A percentile compares a stretch with the other conserved stretches of the same genome.
These are phyloP conservation scores for Arachis monticola DNA, from an alignment of 331 rosid species.

Conservation along the genomic window DNA sequence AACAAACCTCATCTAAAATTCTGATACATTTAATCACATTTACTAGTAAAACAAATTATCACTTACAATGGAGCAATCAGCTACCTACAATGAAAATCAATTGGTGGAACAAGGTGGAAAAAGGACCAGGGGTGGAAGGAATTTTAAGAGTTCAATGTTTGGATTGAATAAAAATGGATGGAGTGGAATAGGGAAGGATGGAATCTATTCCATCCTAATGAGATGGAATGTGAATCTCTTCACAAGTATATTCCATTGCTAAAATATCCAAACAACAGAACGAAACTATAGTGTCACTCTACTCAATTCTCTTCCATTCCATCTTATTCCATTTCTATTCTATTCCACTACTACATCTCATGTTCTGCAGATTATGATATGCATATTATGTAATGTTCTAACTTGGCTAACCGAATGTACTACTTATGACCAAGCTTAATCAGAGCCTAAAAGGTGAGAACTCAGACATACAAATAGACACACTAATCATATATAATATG, in stretches of 20 bases:
- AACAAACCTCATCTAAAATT: neutral
- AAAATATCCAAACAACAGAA: no score
- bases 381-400: neutral
- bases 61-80: neutral
- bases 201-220: no score
- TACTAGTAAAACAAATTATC: slow-evolving; percentile 28
- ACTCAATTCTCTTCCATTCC: no score
- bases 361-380: neutral
- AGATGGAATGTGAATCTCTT: no score
- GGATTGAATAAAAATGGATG: no score
- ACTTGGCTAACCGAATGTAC: no score
- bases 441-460: neutral
- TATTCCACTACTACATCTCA: neutral
- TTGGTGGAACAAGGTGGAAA: slow-evolving; percentile 19
- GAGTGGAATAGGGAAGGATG: no score
- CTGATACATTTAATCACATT: neutral
- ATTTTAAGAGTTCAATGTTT: no score
- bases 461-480: neutral
- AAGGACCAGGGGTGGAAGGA: no score
- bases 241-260: no score
- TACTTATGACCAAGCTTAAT: neutral
- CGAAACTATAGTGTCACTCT: no score
- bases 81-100: slow-evolving; percentile 22
- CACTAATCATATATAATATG: neutral
- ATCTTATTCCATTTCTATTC: no score